phyloP scores from a whole-genome alignment of 139 green algal species.

The Chlamydomonas eustigma region DNA sequence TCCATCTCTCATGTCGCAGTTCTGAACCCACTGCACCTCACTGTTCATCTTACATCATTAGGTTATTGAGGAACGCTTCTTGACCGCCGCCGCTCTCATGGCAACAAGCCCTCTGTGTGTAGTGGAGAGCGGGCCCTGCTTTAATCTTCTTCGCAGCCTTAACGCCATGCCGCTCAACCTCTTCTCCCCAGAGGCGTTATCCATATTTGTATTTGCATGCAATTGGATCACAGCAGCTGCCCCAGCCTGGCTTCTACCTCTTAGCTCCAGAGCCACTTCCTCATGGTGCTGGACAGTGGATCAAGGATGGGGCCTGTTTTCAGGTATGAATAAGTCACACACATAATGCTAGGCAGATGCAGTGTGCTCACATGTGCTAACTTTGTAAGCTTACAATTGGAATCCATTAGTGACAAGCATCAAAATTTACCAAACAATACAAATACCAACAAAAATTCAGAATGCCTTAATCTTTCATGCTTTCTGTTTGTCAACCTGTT shows the following conservation, averaged over 20 bases:
- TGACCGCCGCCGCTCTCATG: conserved; percentile 42
- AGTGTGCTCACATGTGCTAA: too few relatives aligned
- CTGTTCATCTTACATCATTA: background rate
- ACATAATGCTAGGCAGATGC: too few relatives aligned
- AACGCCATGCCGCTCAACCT: conserved; percentile 22
- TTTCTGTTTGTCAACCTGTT: too few relatives aligned
- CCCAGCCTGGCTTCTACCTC: conserved; percentile 35
- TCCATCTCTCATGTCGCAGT: too few relatives aligned
- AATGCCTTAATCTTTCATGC: too few relatives aligned
- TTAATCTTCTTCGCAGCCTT: conserved; percentile 23
- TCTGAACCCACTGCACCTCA: too few relatives aligned
- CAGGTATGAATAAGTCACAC: too few relatives aligned
- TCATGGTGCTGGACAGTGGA: conserved; percentile 55
- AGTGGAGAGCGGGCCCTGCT: conserved; percentile 1
- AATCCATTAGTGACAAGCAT: too few relatives aligned
- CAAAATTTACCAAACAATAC: too few relatives aligned
- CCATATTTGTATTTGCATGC: conserved; percentile 48
- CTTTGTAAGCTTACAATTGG: too few relatives aligned
- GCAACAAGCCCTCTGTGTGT: conserved; percentile 4
- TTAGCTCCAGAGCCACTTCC: conserved; percentile 40
- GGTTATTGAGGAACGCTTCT: conserved; percentile 27
- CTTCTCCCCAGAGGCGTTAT: conserved; percentile 45
- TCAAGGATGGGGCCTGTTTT: conserved; percentile 60
- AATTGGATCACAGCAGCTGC: conserved; percentile 54
- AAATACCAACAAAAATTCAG: too few relatives aligned